Evolutionary conservation across 352 stramenopile species (phyloP), one percentile per base, ranked within the genome.

Genomic region (Pythium coloratum): DNA sequence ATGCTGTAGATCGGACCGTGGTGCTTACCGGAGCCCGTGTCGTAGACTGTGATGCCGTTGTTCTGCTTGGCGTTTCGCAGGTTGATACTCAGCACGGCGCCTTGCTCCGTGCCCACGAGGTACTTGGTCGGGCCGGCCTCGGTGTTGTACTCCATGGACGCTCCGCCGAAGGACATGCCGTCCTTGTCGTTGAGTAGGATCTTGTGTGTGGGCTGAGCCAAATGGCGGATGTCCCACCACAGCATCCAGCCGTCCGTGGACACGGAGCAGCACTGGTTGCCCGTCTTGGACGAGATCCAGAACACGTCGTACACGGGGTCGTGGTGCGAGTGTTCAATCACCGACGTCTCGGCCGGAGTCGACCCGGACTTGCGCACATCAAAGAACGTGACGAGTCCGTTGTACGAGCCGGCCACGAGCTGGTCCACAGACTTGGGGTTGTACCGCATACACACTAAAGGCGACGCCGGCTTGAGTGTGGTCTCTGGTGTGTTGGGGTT

Each of bases 311-410:
- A 98, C 20, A 99, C 94, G 0, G 96, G 96, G 67, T 99, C 96
- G 67, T 99, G 97, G 72, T 99, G 97, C 51, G 91, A 98, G 69
- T 98, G 97, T 66, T 99, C 96, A 33, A 99, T 98, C 44, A 98
- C 88, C 49, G 90, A 98, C 18, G 89, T 97, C 69, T 98, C 94
- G 18, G 84, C 78, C 0, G 95, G 92, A 40, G 84, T 80, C 32
- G 88, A 84, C 34, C 89, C 94, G 1, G 87, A 94, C 72, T 98
- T 98, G 66, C 96, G 86, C 14, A 98, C 74, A 69, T 99, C 97
- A 63, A 98, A 99, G 73, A 98, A 98, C 26, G 83, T 97, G 47
- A 99, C 97, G 38, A 98, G 89, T 3, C 97, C 97, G 71, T 99
- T 99, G 84, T 98, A 99, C 14, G 85, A 97, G 0, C 97, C 97